Base-by-base conservation (phyloP, 2,329 filamentous ascomycete genomes). In the Clathrospora elynae region DNA sequence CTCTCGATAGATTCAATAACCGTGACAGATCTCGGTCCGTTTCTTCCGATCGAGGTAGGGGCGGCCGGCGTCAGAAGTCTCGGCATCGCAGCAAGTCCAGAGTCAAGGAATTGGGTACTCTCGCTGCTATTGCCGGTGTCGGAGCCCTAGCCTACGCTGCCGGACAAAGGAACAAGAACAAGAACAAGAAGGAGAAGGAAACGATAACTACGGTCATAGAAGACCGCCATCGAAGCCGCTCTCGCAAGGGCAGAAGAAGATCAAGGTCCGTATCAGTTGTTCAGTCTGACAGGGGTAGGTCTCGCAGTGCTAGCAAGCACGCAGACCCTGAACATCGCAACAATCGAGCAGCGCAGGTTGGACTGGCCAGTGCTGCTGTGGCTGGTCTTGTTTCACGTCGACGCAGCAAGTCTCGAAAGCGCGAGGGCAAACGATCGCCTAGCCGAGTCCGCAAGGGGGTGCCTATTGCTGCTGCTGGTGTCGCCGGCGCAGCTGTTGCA, bases 301-400 rank as follows among this genome's bases (percentile, higher is more conserved):
- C 68, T 32, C 71, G 75, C 32, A 78, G 75, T 49, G 66, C 73
- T 25, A 76, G 62, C 57, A 68, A 61, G 50, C 64, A 71, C 53
- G 61, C 64, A 22, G 68, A 75, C 42, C 71, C 74, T 1, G 66
- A 76, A 45, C 79, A 82, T 54, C 76, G 80, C 43, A 82, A 81
- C 49, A 76, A 78, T 36, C 77, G 79, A 45, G 80, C 82, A 53
- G 82, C 81, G 10, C 78, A 82, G 59, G 83, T 81, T 38, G 83
- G 82, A 49, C 71, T 83, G 37, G 83, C 81, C 14, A 80, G 78
- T 52, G 83, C 83, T 45, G 80, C 82, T 6, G 78, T 81, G 6
- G 83, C 81, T 23, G 82, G 80, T n/a, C 70, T 85, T 20, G 76
- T 80, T 44, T 76, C 84, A 46, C 76, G 74, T 40, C 74, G 74